Evolutionary conservation across 352 stramenopile genomes (phyloP).

Genomic region (Globisporangium cystogenes): DNA sequence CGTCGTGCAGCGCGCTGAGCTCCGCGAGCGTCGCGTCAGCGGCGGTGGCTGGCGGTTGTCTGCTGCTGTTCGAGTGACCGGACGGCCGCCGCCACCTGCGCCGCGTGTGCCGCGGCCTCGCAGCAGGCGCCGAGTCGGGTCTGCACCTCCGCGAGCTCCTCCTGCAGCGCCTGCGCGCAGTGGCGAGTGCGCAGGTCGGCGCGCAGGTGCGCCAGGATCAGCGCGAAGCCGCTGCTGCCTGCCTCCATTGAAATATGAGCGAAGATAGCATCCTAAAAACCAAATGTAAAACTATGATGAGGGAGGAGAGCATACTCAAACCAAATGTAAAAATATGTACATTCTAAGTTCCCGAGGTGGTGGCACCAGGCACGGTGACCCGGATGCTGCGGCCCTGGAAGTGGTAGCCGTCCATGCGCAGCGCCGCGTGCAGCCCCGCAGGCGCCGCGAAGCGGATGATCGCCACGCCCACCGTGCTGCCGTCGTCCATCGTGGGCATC

Average conservation of each 20-base stretch:
- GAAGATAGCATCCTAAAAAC: too few species aligned
- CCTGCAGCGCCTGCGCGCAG: constrained; percentile 20
- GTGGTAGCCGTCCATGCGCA: constrained; percentile 64
- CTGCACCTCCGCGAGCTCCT: constrained; percentile 15
- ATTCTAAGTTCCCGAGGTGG: too few species aligned
- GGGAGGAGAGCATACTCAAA: too few species aligned
- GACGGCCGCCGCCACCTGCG: constrained; percentile 22
- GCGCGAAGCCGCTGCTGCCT: constrained; percentile 21
- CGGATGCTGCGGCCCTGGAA: constrained; percentile 66
- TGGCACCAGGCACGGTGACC: constrained; percentile 28
- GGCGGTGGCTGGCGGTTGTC: not conserved
- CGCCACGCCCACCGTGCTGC: constrained; percentile 61
- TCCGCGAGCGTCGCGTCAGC: constrained; percentile 25
- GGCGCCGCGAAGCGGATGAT: constrained; percentile 48
- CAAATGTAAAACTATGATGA: too few species aligned
- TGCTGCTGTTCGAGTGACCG: constrained; percentile 16
- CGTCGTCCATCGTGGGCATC: constrained; percentile 68
- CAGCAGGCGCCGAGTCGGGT: constrained; percentile 16
- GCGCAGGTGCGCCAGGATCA: constrained; percentile 20
- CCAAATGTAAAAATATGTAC: too few species aligned
- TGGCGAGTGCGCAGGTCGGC: constrained; percentile 14
- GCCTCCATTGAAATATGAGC: too few species aligned
- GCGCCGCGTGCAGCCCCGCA: constrained; percentile 50
- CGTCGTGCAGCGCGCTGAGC: constrained; percentile 24
- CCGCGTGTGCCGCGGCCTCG: constrained; percentile 21